Percentiles rank a stretch among this genome's conserved stretches.
phyloP scores from a whole-genome alignment of 2,329 filamentous ascomycete species.

The Exophiala viscosa region DNA sequence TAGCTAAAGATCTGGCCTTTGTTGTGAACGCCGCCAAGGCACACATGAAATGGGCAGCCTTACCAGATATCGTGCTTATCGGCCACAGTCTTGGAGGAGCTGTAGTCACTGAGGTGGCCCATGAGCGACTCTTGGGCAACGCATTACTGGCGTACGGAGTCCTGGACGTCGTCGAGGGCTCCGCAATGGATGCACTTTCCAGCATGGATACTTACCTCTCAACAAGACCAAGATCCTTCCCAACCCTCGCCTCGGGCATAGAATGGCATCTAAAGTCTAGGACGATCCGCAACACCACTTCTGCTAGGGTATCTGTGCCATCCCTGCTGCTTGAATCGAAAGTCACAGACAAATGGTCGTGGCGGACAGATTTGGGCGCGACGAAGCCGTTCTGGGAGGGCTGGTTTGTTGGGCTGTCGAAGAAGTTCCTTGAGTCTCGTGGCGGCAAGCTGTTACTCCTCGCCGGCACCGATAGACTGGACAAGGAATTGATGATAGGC shows the following conservation, averaged over 20 bases:
- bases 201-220: conserved; percentile 92
- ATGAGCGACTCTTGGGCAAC: conserved; percentile 60
- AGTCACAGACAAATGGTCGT: conserved; percentile 41
- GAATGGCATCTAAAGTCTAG: conserved; percentile 91
- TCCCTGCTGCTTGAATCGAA: conserved; percentile 56
- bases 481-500: conserved; percentile 89
- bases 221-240: conserved; percentile 73
- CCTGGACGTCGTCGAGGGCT: conserved; percentile 92
- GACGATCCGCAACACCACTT: conserved; percentile 76
- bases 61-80: conserved; percentile 76
- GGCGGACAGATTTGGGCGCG: conserved; percentile 77
- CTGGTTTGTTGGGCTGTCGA: conserved; percentile 86
- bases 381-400: conserved; percentile 92
- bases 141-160: conserved; percentile 81
- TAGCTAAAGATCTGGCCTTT: conserved; percentile 68
- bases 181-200: conserved; percentile 87
- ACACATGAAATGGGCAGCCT: conserved; percentile 66
- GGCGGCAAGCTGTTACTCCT: conserved; percentile 75
- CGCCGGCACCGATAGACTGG: conserved; percentile 82
- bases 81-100: conserved; percentile 93
- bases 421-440: conserved; percentile 73
- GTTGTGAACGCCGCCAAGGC: conserved; percentile 65
- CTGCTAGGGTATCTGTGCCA: conserved; percentile 84
- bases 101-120: conserved; percentile 79
- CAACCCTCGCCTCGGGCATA: conserved; percentile 73